A percentile compares a stretch with the other conserved stretches of the same genome.
Conservation (phyloP, 1,139 yeast genomes). For the Scheffersomyces titani region DNA sequence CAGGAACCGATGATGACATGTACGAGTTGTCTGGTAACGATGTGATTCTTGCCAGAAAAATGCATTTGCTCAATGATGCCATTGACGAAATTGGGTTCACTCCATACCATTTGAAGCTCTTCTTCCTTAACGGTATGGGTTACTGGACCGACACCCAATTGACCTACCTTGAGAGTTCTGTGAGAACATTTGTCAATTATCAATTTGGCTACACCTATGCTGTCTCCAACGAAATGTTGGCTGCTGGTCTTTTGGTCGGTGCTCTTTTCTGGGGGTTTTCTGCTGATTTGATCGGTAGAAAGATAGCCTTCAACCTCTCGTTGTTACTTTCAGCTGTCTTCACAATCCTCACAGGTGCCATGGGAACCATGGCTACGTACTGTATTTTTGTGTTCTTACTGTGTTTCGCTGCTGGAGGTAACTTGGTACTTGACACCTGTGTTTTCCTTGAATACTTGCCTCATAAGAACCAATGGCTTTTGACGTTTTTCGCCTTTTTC, state of each 20-base stretch:
- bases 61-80: constrained; percentile 31
- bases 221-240: constrained; percentile 7
- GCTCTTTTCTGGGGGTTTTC: constrained; percentile 59
- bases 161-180: constrained; percentile 36
- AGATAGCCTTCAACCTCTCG: constrained; percentile 54
- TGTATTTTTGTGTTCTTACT: constrained; percentile 49
- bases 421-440: constrained; percentile 60
- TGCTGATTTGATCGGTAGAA: constrained; percentile 62
- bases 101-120: constrained; percentile 33
- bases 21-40: constrained; percentile 23
- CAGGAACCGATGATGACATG: background rate
- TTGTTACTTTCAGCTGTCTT: constrained; percentile 51
- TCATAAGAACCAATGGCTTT: constrained; percentile 50
- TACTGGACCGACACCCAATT: constrained; percentile 12
- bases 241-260: constrained; percentile 52
- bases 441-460: constrained; percentile 63
- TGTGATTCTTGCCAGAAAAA: constrained; percentile 24
- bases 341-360: constrained; percentile 56
- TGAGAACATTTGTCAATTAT: constrained; percentile 34
- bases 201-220: constrained; percentile 35
- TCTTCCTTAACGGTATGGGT: constrained; percentile 19
- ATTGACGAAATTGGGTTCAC: constrained; percentile 41
- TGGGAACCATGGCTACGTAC: constrained; percentile 47
- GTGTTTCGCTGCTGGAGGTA: constrained; percentile 58
- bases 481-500: constrained; percentile 57